Percentiles rank a stretch among this genome's conserved stretches.
Conservation (phyloP, 495 filamentous ascomycete genomes). For the Astrocystis sublimbata region DNA sequence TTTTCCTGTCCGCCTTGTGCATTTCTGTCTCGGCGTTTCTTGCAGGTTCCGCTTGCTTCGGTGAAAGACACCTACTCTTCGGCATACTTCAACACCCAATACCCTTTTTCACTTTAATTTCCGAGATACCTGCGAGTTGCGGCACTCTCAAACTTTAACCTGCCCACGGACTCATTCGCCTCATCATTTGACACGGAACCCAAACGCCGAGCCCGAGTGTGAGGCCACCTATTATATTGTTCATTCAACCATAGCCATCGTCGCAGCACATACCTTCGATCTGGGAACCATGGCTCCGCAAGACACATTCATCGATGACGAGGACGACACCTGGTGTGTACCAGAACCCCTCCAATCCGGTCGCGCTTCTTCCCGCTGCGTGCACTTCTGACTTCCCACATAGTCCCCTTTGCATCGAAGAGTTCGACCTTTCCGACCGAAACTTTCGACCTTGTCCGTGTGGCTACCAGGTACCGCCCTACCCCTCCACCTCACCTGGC, state of each 20-base stretch:
- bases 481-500: conserved; percentile 1
- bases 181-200: neutral
- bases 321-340: conserved; percentile 85
- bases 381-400: conserved; percentile 20
- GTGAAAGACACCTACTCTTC: neutral
- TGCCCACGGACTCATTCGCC: neutral
- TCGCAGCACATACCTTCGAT: too few relatives aligned
- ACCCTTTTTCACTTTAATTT: conserved; percentile 6
- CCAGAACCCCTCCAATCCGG: conserved; percentile 3
- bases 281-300: conserved; percentile 77
- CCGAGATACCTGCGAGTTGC: conserved; percentile 36
- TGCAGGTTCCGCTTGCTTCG: neutral
- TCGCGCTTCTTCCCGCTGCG: neutral
- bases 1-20: neutral
- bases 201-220: too few relatives aligned
- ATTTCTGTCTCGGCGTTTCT: conserved; percentile 1
- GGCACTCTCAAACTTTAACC: neutral
- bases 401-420: conserved; percentile 97
- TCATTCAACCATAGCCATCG: too few relatives aligned
- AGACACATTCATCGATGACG: conserved; percentile 96
- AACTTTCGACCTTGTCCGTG: conserved; percentile 98
- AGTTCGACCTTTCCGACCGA: conserved; percentile 94
- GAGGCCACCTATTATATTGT: too few relatives aligned
- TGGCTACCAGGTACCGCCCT: conserved; percentile 84
- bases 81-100: conserved; percentile 19